A percentile compares a stretch with the other conserved stretches of the same genome.
These are phyloP conservation scores for Passalora sequoiae DNA, from an alignment of 2,329 filamentous ascomycete species.

Conservation along the genomic window DNA sequence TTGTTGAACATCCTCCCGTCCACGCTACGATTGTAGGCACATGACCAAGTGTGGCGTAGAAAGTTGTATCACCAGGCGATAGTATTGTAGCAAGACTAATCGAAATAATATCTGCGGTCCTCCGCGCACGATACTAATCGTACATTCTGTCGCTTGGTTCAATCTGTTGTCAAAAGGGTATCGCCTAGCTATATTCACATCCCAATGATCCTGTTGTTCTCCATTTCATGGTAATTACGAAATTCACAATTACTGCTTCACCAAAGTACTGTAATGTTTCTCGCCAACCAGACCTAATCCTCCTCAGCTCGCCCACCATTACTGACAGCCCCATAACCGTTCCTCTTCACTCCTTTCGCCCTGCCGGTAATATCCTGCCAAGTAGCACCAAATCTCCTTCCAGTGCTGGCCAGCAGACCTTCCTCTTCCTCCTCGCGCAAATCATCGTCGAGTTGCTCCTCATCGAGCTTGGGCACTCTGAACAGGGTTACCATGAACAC, in stretches of 20 bases:
- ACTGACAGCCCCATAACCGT: conserved; percentile 25
- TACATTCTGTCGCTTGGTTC: not conserved
- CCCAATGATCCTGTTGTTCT: not conserved
- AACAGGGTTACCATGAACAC: conserved; percentile 76
- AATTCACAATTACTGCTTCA: too few relatives aligned
- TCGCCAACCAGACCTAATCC: not conserved
- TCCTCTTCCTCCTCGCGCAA: conserved; percentile 91
- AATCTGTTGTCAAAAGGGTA: not conserved
- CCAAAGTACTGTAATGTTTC: not conserved
- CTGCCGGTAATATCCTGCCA: conserved; percentile 81
- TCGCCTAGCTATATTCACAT: not conserved
- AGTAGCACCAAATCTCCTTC: conserved; percentile 73
- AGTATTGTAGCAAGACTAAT: too few relatives aligned
- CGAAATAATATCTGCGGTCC: too few relatives aligned
- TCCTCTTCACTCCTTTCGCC: conserved; percentile 32
- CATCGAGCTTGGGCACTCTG: conserved; percentile 70
- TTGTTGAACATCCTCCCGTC: too few relatives aligned
- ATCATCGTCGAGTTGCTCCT: conserved; percentile 77
- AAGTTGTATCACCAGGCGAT: too few relatives aligned
- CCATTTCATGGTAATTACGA: not conserved
- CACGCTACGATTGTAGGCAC: too few relatives aligned
- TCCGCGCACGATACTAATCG: too few relatives aligned
- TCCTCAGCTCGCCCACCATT: conserved; percentile 3
- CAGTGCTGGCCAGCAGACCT: conserved; percentile 77
- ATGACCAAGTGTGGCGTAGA: too few relatives aligned